Evolutionary conservation across 176 grass and related monocot species (phyloP).

Genomic region (Phyllostachys edulis): DNA sequence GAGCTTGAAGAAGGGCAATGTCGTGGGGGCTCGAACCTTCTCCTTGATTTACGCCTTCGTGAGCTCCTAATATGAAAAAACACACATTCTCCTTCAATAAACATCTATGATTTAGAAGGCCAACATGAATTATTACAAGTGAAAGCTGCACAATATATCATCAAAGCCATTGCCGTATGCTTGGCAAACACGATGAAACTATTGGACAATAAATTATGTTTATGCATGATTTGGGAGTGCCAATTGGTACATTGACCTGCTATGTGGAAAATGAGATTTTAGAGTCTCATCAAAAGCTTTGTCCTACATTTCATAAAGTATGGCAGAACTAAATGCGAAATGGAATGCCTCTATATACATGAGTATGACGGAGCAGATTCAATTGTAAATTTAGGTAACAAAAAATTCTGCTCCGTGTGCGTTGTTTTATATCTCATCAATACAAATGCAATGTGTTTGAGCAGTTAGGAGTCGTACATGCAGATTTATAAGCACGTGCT

Average conservation of each 20-base stretch:
- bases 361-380: neutral
- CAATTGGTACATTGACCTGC: neutral
- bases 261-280: neutral
- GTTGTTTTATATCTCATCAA: neutral
- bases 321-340: neutral
- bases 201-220: slow-evolving; percentile 8
- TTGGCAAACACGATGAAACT: neutral
- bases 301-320: neutral
- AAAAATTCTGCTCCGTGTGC: neutral
- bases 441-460: neutral
- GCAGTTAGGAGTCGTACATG: neutral
- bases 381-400: neutral
- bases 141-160: slow-evolving; percentile 11
- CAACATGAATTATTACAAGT: neutral
- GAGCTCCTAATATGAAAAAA: slow-evolving; percentile 54
- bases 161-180: neutral
- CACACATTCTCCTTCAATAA: slow-evolving; percentile 6
- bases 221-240: neutral
- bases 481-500: neutral
- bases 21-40: slow-evolving; percentile 56
- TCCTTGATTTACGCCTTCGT: slow-evolving; percentile 77
- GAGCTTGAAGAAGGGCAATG: slow-evolving; percentile 82
- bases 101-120: neutral
- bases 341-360: neutral
- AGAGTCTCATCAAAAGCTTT: neutral